Conservation (phyloP, 2,329 filamentous ascomycete species). For the Cryphonectria parasitica region DNA sequence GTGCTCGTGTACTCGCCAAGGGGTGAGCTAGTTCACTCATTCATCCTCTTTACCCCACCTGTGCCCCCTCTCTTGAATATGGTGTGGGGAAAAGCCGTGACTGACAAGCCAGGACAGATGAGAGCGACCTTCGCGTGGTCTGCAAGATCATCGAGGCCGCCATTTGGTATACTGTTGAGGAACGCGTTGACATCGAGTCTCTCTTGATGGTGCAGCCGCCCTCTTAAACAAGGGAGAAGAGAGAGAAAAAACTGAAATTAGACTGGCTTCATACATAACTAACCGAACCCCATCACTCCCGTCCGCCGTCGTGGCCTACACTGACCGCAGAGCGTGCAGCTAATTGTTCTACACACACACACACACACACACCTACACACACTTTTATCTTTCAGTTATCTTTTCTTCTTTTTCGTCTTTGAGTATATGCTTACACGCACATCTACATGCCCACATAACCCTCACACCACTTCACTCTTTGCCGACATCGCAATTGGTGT, state of each 20-base stretch:
- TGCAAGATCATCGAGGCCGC: constrained; percentile 74
- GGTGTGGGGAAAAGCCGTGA: no score
- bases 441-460: background rate
- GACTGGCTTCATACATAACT: constrained; percentile 6
- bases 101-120: constrained; percentile 44
- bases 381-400: background rate
- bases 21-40: constrained; percentile 40
- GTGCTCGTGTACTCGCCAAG: constrained; percentile 82
- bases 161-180: constrained; percentile 63
- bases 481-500: constrained; percentile 6
- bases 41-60: no score
- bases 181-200: constrained; percentile 28
- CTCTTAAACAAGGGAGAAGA: background rate
- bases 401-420: background rate
- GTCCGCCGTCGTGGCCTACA: constrained; percentile 14
- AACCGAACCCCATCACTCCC: constrained; percentile 7
- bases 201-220: constrained; percentile 16
- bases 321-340: constrained; percentile 24
- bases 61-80: background rate
- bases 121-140: constrained; percentile 69
- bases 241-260: background rate
- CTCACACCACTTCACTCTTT: background rate
- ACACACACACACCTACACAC: background rate
- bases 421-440: background rate
- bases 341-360: background rate